Evolutionary conservation across 2,329 filamentous ascomycete species (phyloP).

Genomic region (Arthrobotrys sphaeroides): DNA sequence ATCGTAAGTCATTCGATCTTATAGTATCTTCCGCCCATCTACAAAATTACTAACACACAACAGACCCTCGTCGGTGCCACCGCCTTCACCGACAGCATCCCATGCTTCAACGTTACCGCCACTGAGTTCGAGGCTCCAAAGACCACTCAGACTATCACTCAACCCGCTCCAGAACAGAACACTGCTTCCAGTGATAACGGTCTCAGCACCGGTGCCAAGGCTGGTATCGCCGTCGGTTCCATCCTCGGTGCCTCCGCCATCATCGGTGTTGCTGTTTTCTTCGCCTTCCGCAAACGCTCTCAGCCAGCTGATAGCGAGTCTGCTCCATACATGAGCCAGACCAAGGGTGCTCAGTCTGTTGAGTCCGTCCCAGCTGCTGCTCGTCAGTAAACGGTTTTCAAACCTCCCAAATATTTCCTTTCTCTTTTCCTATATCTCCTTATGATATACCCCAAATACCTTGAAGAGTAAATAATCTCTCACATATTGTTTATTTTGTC

Average conservation of each 20-base stretch:
- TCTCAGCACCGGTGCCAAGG: constrained; percentile 53
- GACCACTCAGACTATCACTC: constrained; percentile 54
- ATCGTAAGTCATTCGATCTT: constrained; percentile 60
- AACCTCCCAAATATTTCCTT: background rate
- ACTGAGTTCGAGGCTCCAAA: constrained; percentile 58
- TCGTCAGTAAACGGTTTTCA: constrained; percentile 33
- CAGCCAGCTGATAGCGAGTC: constrained; percentile 42
- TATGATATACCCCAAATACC: constrained; percentile 40
- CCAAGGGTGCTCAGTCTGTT: constrained; percentile 43
- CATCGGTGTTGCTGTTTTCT: constrained; percentile 50
- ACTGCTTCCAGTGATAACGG: constrained; percentile 24
- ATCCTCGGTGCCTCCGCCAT: constrained; percentile 56
- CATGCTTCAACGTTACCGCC: constrained; percentile 64
- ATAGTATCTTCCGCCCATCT: background rate
- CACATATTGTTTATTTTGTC: constrained; percentile 17
- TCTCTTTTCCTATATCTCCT: constrained; percentile 24
- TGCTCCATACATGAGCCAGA: constrained; percentile 46
- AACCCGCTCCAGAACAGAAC: constrained; percentile 24
- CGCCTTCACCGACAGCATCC: constrained; percentile 60
- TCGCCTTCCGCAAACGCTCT: constrained; percentile 53
- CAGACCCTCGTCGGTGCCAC: constrained; percentile 61
- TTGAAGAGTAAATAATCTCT: constrained; percentile 20
- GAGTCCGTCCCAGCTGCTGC: constrained; percentile 42
- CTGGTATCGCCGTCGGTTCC: constrained; percentile 57
- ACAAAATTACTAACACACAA: background rate